Evolutionary conservation across 2,329 filamentous ascomycete species (phyloP), one percentile per base, ranked within the genome.

Genomic region (Trichoderma koningii): DNA sequence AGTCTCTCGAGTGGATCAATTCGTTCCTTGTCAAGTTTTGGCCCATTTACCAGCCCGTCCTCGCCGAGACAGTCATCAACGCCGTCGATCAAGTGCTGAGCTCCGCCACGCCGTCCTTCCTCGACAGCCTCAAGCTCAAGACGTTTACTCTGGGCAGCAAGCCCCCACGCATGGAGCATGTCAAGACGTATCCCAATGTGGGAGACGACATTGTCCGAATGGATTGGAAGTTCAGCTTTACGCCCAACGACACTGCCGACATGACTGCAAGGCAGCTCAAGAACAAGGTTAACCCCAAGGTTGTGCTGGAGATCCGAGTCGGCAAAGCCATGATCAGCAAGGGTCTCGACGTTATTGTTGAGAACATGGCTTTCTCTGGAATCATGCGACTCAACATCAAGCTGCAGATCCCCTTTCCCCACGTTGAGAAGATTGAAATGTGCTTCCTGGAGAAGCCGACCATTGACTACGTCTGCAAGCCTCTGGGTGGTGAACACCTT

Each of bases 171-270:
- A 86, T 99, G 82, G 95, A 99, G 78, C 93, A 98, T 73, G 95
- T 99, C 77, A 98, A 97, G 82, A 97, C 95, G 0, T 97, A 99
- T 72, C 94, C 94, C 65, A 96, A 95, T 77, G 92, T 91, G 1
- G 92, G 97, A 71, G 93, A 97, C 68, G 95, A 99, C 74, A 89
- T 93, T 66, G 92, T 99, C 48, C 86, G 98, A 73, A 99, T 99
- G 95, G 95, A 99, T 76, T 99, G 95, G 95, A 97, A 96, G 73
- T 99, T 99, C 78, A 98, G 94, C 83, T 99, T 99, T 80, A 98
- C 92, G 0, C 95, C 95, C 41, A 98, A 95, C 70, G 96, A 99
- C 76, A 91, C 87, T 3, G 88, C 91, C 70, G 95, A 99, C 76
- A 87, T 99, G 85, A 99, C 95, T 2, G 83, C 89, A 2, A 87